Base-by-base conservation (phyloP, 768 basidiomycete species). In the Tylopilus subfusipes region DNA sequence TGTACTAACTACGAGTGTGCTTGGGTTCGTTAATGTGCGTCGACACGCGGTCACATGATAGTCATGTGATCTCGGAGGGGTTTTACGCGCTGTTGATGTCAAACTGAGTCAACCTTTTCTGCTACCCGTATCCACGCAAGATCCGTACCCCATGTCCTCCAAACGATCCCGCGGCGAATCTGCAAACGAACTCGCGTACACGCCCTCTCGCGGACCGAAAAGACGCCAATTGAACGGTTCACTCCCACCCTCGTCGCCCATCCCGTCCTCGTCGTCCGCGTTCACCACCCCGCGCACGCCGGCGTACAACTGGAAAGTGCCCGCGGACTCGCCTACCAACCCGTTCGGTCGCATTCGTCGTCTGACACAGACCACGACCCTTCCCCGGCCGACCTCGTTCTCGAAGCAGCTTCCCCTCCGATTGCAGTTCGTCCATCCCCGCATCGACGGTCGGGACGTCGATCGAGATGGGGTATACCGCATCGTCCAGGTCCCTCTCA, bases 261-360 rank as follows among this genome's bases (percentile, higher is more conserved):
- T 70, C 47, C 55, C 70, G 5, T 62, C 68, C 10, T 61, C 63
- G 18, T 63, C 63, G 18, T 63, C 63, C 27, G 54, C 52, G 5
- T 62, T 61, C 33, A 62, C 70, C 24, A 67, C 74, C 0, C 65
- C 75, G 3, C 69, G 70, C 54, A 78, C 77, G 3, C 75, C 78
- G 1, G 57, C 68, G 18, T 59, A 50, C 77, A 77, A 64, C 67
- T 81, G 50, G 68, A 73, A 48, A 61, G 70, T 64, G 1, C 83
- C 86, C 5, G 79, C 75, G 7, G 86, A 89, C 71, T 87, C 86
- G 0, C 86, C 87, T 0, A 79, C 82, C 4, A 88, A 88, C 60
- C 87, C 86, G 0, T 84, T 88, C 55, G 84, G 85, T 16, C 72
- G 83, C 42, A 81, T 80, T 44, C 75, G 78, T 18, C 73, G 74